Conservation (phyloP, 352 stramenopile genomes). For the Globisporangium ultimum region DNA sequence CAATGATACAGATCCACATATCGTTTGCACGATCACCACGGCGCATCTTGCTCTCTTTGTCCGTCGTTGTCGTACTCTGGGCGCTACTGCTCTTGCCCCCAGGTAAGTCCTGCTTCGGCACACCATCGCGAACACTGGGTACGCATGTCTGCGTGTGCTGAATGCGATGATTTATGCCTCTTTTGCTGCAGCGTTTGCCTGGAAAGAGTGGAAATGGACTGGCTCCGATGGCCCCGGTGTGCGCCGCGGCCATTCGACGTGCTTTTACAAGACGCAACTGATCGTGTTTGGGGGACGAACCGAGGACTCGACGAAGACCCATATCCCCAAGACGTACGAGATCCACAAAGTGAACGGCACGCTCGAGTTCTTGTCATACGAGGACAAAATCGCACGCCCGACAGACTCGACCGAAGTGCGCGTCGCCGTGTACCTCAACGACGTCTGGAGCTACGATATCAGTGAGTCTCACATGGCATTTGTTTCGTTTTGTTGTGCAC, state of each 20-base stretch:
- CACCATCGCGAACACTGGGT: too few species aligned
- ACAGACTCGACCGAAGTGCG: slow-evolving; percentile 46
- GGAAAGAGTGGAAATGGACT: slow-evolving; percentile 85
- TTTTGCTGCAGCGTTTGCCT: slow-evolving; percentile 24
- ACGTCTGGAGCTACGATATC: slow-evolving; percentile 96
- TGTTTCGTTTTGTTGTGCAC: neutral
- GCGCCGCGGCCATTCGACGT: slow-evolving; percentile 84
- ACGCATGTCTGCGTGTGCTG: too few species aligned
- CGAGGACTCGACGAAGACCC: slow-evolving; percentile 81
- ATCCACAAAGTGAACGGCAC: slow-evolving; percentile 73
- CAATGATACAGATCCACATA: too few species aligned
- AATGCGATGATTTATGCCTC: too few species aligned
- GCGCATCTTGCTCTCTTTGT: too few species aligned
- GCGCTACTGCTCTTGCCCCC: too few species aligned
- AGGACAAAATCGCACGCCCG: slow-evolving; percentile 70
- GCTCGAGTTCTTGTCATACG: slow-evolving; percentile 88
- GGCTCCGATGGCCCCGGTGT: slow-evolving; percentile 54
- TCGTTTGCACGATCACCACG: too few species aligned
- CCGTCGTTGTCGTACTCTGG: too few species aligned
- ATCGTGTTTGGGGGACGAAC: slow-evolving; percentile 93
- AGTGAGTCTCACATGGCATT: slow-evolving; percentile 30
- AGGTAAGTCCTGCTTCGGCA: too few species aligned
- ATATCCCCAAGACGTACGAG: slow-evolving; percentile 92
- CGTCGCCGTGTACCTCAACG: slow-evolving; percentile 93
- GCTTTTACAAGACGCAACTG: slow-evolving; percentile 76